A percentile compares a stretch with the other conserved stretches of the same genome.
These are phyloP conservation scores for Eucalyptus sp. DNA, from an alignment of 345 rosid genomes.

Conservation along the genomic window DNA sequence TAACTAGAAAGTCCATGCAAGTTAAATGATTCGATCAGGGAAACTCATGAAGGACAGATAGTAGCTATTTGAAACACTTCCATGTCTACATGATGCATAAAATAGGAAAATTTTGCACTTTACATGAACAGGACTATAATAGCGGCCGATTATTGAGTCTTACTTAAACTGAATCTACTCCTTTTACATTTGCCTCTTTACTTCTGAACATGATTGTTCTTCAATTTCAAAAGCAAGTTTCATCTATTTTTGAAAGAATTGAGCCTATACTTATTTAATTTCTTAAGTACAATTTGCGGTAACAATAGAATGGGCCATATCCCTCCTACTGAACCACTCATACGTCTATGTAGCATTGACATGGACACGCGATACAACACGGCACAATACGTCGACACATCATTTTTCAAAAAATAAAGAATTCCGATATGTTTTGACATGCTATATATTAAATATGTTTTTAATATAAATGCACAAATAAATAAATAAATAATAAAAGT, in stretches of 20 bases:
- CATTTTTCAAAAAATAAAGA: no score
- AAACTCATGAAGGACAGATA: background rate
- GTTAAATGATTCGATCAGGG: background rate
- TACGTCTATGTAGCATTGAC: no score
- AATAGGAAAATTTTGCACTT: background rate
- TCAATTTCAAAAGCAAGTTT: background rate
- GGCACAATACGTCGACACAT: rapidly evolving
- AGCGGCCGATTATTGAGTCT: no score
- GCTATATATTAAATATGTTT: no score
- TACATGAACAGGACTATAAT: no score
- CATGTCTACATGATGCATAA: background rate
- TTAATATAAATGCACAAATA: no score
- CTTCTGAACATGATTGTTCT: background rate
- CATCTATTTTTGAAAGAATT: background rate
- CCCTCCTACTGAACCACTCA: conserved; percentile 2
- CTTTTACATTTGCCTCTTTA: background rate
- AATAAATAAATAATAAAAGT: no score
- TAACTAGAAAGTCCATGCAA: background rate
- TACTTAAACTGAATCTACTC: background rate
- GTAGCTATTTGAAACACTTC: background rate
- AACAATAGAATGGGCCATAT: conserved; percentile 9
- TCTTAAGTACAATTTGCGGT: background rate
- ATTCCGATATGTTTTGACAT: no score
- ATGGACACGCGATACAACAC: rapidly evolving
- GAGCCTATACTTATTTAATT: background rate